These are phyloP conservation scores for Liquidambar formosana DNA, from an alignment of 164 flowering plant species.

Conservation along the genomic window DNA sequence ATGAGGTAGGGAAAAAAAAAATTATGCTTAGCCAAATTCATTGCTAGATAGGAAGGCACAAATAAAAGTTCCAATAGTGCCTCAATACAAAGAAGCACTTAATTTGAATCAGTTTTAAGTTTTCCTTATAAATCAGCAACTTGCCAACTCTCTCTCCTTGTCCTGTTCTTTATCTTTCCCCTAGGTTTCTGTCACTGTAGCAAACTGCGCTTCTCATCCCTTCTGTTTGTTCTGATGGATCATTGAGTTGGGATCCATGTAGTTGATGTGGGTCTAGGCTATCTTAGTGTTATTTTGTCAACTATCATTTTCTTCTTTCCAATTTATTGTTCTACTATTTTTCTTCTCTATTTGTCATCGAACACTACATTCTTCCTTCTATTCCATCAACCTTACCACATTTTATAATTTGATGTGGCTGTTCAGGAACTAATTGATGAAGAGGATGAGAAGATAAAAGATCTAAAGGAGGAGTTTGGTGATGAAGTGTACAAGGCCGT, in stretches of 20 bases:
- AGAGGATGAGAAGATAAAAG: slow-evolving; percentile 42
- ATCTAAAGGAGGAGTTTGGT: slow-evolving; percentile 30
- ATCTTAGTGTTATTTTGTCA: not conserved
- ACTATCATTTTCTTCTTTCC: not conserved
- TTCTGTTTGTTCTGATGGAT: too few species aligned
- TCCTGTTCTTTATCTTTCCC: too few species aligned
- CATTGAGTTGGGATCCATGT: too few species aligned
- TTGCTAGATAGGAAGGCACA: too few species aligned
- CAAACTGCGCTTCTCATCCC: too few species aligned
- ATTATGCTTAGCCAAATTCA: not conserved
- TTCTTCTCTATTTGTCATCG: not conserved
- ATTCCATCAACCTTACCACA: not conserved
- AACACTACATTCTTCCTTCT: not conserved
- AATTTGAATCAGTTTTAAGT: too few species aligned
- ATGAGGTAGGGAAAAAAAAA: too few species aligned
- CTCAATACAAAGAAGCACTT: too few species aligned
- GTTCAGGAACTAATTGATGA: slow-evolving; percentile 41
- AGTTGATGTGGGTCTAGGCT: not conserved
- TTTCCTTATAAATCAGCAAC: too few species aligned
- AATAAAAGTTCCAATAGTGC: too few species aligned
- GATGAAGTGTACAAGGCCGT: slow-evolving; percentile 40
- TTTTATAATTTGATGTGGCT: not conserved
- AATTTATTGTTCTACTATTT: not conserved
- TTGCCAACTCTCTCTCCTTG: too few species aligned
- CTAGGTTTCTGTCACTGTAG: too few species aligned